phyloP scores from a whole-genome alignment of 2,329 filamentous ascomycete species.

The Alternaria sp. region DNA sequence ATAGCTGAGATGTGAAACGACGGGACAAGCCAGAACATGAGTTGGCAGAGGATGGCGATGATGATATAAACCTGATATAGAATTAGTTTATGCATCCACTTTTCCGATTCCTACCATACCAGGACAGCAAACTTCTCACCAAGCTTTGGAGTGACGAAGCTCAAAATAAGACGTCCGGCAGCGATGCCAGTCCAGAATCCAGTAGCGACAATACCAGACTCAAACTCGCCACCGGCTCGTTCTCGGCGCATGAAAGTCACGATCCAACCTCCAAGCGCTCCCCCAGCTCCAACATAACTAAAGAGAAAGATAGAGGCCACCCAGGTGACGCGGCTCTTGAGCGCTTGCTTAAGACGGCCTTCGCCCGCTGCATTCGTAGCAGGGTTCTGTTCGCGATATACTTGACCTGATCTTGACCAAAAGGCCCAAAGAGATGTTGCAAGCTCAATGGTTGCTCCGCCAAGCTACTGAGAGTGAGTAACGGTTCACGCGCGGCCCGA shows the following conservation, averaged over 20 bases:
- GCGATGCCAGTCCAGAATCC: conserved; percentile 85
- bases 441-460: conserved; percentile 64
- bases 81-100: conserved; percentile 36
- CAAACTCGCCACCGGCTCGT: conserved; percentile 71
- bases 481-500: background rate
- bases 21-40: conserved; percentile 81
- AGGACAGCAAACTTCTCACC: conserved; percentile 69
- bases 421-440: conserved; percentile 63
- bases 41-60: conserved; percentile 66
- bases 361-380: conserved; percentile 50
- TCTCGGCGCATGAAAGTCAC: conserved; percentile 82
- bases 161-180: conserved; percentile 72
- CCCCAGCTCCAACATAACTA: conserved; percentile 78
- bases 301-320: conserved; percentile 74
- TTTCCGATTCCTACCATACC: conserved; percentile 51
- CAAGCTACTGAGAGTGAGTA: conserved; percentile 32
- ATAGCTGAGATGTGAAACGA: conserved; percentile 74
- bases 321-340: conserved; percentile 67
- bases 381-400: conserved; percentile 61
- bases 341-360: conserved; percentile 58
- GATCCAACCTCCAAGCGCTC: conserved; percentile 78
- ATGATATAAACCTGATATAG: conserved; percentile 64
- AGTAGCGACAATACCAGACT: conserved; percentile 75
- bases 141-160: conserved; percentile 75
- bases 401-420: conserved; percentile 65